Evolutionary conservation across 495 filamentous ascomycete species (phyloP).

Genomic region (Articulospora tetracladia): DNA sequence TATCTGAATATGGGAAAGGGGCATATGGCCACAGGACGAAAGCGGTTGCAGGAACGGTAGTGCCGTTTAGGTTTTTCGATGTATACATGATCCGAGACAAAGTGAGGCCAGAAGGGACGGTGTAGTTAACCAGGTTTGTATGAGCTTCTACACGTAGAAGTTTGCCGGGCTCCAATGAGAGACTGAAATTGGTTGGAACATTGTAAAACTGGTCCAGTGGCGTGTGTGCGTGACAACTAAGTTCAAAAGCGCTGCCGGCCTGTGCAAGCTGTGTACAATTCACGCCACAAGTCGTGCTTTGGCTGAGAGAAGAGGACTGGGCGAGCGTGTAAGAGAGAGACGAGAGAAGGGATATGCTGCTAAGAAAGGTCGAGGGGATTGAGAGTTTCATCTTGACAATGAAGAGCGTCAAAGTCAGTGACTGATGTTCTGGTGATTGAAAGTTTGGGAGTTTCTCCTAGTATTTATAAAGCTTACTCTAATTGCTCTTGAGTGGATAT

Average conservation of each 20-base stretch:
- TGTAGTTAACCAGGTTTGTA: slow-evolving; percentile 32
- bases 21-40: slow-evolving; percentile 50
- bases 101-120: slow-evolving; percentile 34
- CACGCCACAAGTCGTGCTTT: slow-evolving; percentile 2
- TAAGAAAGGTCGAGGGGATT: neutral
- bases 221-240: slow-evolving; percentile 1
- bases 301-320: neutral
- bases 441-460: no score
- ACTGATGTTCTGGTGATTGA: no score
- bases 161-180: slow-evolving; percentile 23
- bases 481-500: no score
- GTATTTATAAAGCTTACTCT: no score
- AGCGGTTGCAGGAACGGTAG: slow-evolving; percentile 43
- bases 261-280: neutral
- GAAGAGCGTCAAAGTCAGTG: neutral
- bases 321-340: neutral
- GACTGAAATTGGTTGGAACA: slow-evolving; percentile 17
- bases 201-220: slow-evolving; percentile 27
- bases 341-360: neutral
- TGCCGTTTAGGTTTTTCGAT: slow-evolving; percentile 40
- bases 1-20: slow-evolving; percentile 22
- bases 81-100: slow-evolving; percentile 48
- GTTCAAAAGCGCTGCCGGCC: neutral
- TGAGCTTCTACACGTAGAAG: slow-evolving; percentile 33
- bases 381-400: slow-evolving; percentile 5